These are phyloP conservation scores for Actinidia arguta DNA, from an alignment of 179 eudicot species.

Conservation along the genomic window DNA sequence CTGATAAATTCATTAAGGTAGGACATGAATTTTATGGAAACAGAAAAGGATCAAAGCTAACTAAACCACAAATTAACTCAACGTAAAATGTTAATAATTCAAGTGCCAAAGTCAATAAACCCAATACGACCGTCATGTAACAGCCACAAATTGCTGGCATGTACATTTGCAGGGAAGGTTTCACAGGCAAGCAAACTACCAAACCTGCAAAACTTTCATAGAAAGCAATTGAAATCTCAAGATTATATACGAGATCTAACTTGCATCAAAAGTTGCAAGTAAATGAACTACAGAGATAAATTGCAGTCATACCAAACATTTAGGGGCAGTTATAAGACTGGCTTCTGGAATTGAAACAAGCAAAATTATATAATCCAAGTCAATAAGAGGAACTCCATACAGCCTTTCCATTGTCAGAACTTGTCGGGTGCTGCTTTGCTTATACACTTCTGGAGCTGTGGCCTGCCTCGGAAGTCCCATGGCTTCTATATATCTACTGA, in stretches of 20 bases:
- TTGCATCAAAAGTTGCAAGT: slow-evolving; percentile 22
- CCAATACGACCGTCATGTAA: slow-evolving; percentile 98
- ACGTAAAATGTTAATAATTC: slow-evolving; percentile 20
- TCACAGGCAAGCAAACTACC: slow-evolving; percentile 98
- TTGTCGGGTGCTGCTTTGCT: slow-evolving; percentile 68
- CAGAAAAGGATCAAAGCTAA: background rate
- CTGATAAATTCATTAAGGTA: background rate
- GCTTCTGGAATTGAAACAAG: slow-evolving; percentile 89
- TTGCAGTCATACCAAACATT: slow-evolving; percentile 82
- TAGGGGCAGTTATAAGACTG: slow-evolving; percentile 93
- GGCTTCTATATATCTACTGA: slow-evolving; percentile 76
- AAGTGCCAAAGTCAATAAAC: slow-evolving; percentile 97
- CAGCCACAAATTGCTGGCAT: slow-evolving; percentile 97
- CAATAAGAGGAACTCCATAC: slow-evolving; percentile 99
- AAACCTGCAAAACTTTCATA: slow-evolving; percentile 66
- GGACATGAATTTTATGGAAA: background rate
- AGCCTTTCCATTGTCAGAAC: slow-evolving; percentile 92
- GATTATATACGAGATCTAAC: slow-evolving; percentile 5
- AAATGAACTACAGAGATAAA: slow-evolving; percentile 8
- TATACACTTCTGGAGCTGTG: slow-evolving; percentile 92
- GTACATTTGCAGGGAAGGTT: slow-evolving; percentile 97
- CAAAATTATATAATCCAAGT: slow-evolving; percentile 89
- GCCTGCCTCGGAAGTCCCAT: slow-evolving; percentile 93
- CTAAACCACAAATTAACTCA: slow-evolving; percentile 3
- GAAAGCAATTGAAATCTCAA: background rate